Base-by-base conservation (phyloP, 768 basidiomycete species). In the Leccinum broughii region DNA sequence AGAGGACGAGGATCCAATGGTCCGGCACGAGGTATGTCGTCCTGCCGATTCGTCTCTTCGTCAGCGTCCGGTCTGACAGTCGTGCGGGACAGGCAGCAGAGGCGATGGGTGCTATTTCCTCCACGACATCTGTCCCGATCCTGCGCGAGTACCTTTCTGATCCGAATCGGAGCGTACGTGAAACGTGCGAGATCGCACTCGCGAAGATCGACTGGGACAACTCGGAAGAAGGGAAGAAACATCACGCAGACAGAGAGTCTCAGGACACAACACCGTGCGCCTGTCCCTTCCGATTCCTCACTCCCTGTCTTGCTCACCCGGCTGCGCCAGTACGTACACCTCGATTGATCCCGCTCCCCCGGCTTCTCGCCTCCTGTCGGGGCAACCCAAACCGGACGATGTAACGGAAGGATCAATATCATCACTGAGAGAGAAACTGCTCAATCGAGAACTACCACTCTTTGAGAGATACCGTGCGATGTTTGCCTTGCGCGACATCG, bases 401-500 rank as follows among this genome's bases (percentile, higher is more conserved):
- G 64, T 80, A 3, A 80, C 85, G 2, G 72, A 78, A 37, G 72
- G 70, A 8, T 77, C 74, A 7, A 82, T 95, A 61, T 64, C 78
- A 6, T 71, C 77, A 6, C 83, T 98, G 7, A 83, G 83, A 46
- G 66, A 75, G 1, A 83, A 81, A 13, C 79, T 98, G 2, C 81
- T 95, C 22, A 80, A 96, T 69, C 79, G 77, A 2, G 72, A 76
- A 4, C 74, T 90, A 1, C 81, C 92, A 0, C 84, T 99, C 0
- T 99, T 98, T 69, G 86, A 92, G 66, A 86, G 97, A 28, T 99
- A 99, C 72, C 87, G 97, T 11, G 96, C 97, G 50, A 98, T 99
- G 97, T 99, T 99, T 72, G 90, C 94, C 2, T 82, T 99, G 50
- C 85, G 97, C 39, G 97, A 99, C 72, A 90, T 95, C n/a, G 90